Percentiles rank a stretch among this genome's conserved stretches.
phyloP scores from a whole-genome alignment of 225 moss, liverwort and hornwort genomes.

The Polytrichum formosum region DNA sequence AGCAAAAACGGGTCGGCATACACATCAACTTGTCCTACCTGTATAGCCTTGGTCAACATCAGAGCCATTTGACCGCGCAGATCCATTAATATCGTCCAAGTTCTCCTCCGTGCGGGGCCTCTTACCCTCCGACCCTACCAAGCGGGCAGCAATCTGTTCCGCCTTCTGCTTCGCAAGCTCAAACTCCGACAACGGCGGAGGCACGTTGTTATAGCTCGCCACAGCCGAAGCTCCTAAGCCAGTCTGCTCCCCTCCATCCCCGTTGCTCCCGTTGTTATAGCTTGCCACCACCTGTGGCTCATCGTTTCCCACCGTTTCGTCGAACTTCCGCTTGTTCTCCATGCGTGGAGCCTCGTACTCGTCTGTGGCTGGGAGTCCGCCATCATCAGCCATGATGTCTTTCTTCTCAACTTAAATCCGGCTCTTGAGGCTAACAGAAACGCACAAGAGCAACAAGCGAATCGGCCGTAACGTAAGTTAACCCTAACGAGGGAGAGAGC shows the following conservation, averaged over 20 bases:
- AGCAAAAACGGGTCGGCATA: too few species aligned
- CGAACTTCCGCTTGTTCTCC: slow-evolving; percentile 96
- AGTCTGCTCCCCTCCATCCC: slow-evolving; percentile 25
- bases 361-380: slow-evolving; percentile 51
- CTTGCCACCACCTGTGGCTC: slow-evolving; percentile 8
- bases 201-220: slow-evolving; percentile 76
- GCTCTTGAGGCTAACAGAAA: too few species aligned
- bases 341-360: slow-evolving; percentile 75
- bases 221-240: background rate
- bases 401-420: too few species aligned
- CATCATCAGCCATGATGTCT: slow-evolving; percentile 76
- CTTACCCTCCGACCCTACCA: slow-evolving; percentile 84
- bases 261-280: slow-evolving; percentile 39
- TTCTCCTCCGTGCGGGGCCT: slow-evolving; percentile 84
- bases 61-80: slow-evolving; percentile 55
- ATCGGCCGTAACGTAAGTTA: too few species aligned
- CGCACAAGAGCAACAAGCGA: too few species aligned
- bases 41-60: slow-evolving; percentile 67
- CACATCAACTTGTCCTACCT: slow-evolving; percentile 37
- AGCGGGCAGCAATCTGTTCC: slow-evolving; percentile 89
- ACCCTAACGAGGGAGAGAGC: too few species aligned
- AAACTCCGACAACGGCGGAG: slow-evolving; percentile 88
- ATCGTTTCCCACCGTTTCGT: slow-evolving; percentile 58
- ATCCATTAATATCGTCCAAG: slow-evolving; percentile 52
- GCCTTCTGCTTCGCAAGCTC: slow-evolving; percentile 96